Base-by-base conservation (phyloP, 345 rosid genomes). In the Arabis hirsuta region DNA sequence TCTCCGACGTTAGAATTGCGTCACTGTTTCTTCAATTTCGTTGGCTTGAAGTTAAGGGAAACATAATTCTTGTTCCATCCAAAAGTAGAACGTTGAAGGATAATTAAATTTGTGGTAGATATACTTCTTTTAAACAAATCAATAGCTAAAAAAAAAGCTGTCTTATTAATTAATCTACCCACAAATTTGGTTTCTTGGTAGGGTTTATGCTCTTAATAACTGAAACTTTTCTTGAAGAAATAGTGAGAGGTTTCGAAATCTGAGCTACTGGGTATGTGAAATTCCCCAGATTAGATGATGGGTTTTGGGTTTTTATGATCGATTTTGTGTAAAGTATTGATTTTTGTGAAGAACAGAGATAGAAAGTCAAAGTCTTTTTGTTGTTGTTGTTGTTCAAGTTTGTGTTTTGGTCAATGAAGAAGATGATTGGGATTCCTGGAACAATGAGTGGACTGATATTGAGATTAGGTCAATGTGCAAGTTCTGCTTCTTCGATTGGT, bases 381-480 rank as follows among this genome's bases (percentile, higher is more conserved):
- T n/a, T n/a, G n/a, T n/a, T n/a, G n/a, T n/a, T n/a, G n/a, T n/a
- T n/a, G 41, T 4, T 8, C 6, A 29, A 10, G 4, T 14, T 68
- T 47, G 4, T 36, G 65, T 48, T 14, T 14, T 0, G n/a, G 26
- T n/a, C 73, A 60, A 87, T 90, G 97, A 89, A 86, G 87, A 86
- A 84, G 79, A 54, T 86, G 77, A 67, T 90, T 22, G 97, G 96
- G 70, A 79, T 97, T 54, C 98, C 98, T 8, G 98, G 97, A 64
- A 82, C 94, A 2, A 70, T 78, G 71, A 87, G 87, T 83, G 97
- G 98, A 60, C 59, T 89, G 56, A 73, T 85, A 9, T 63, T 93
- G 76, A 81, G 96, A 77, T 56, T 84, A 12, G 90, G 90, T 24
- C 97, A 93, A 79, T 87, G 86, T 42, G 85, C 73, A 7, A 87